Evolutionary conservation across 2,329 filamentous ascomycete genomes (phyloP).

Genomic region (Colletotrichum melonis): DNA sequence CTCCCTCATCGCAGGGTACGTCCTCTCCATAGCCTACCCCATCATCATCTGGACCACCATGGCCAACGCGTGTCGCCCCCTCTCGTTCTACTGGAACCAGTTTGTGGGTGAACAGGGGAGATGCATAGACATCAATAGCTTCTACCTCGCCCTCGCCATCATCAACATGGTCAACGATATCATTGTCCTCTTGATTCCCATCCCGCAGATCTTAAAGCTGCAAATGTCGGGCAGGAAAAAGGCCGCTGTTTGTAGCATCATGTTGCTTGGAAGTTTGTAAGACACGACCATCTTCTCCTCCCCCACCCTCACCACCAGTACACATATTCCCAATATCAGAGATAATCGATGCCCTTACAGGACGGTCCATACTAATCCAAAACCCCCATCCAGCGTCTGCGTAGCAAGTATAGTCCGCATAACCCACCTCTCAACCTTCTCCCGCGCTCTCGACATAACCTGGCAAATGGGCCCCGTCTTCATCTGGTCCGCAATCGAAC

Average conservation of each 20-base stretch:
- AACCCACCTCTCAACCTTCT: slow-evolving; percentile 23
- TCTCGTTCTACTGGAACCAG: slow-evolving; percentile 34
- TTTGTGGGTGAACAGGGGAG: slow-evolving; percentile 18
- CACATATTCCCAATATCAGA: no score
- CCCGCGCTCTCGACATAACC: slow-evolving; percentile 20
- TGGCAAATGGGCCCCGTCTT: slow-evolving; percentile 37
- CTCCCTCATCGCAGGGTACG: slow-evolving; percentile 12
- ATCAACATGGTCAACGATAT: slow-evolving; percentile 34
- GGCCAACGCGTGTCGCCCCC: slow-evolving; percentile 23
- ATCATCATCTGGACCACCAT: slow-evolving; percentile 34
- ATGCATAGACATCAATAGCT: slow-evolving; percentile 23
- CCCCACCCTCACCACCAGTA: no score
- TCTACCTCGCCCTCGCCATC: slow-evolving; percentile 28
- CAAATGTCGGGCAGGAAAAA: slow-evolving; percentile 31
- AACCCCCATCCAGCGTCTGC: slow-evolving; percentile 11
- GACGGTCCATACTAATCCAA: neutral
- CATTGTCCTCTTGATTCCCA: slow-evolving; percentile 29
- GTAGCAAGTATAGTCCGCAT: slow-evolving; percentile 27
- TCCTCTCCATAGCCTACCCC: slow-evolving; percentile 19
- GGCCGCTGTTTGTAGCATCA: slow-evolving; percentile 27
- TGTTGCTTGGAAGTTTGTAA: slow-evolving; percentile 33
- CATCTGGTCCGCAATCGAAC: slow-evolving; percentile 53
- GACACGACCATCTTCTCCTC: no score
- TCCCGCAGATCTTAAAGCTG: slow-evolving; percentile 31
- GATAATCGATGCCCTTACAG: no score